A percentile compares a stretch with the other conserved stretches of the same genome.
Conservation (phyloP, 306 rosid species). For the Gastrolobium villosum region DNA sequence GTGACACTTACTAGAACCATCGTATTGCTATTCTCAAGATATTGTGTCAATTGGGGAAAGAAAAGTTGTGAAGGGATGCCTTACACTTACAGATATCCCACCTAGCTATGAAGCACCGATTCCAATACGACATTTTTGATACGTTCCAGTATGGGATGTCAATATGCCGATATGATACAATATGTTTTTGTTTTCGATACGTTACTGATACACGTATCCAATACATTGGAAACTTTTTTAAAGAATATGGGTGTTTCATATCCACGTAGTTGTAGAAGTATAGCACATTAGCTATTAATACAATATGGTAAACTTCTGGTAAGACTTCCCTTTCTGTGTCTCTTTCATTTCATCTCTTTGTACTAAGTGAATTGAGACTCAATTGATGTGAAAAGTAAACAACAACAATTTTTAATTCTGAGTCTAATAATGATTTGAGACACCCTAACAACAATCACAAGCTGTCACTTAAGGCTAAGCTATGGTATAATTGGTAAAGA, state of each 20-base stretch:
- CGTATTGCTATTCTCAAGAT: neutral
- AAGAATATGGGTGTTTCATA: no score
- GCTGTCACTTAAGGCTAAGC: neutral
- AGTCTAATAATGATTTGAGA: neutral
- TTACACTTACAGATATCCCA: neutral
- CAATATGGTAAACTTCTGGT: neutral
- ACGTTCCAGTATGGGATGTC: no score
- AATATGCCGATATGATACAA: no score
- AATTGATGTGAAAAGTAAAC: neutral
- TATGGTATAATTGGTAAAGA: neutral
- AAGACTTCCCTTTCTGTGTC: neutral
- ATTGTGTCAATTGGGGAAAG: neutral
- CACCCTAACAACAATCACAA: neutral
- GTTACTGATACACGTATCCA: no score
- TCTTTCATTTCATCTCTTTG: neutral
- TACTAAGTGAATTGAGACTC: neutral
- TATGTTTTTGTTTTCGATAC: no score
- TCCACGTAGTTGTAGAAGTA: neutral
- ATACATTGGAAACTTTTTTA: no score
- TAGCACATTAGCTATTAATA: neutral
- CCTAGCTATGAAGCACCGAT: no score
- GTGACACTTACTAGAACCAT: no score
- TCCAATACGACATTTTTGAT: no score
- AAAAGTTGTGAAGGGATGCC: neutral
- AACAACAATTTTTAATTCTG: neutral